Conservation (phyloP, 2,329 filamentous ascomycete species). For the Emericellopsis atlantica region DNA sequence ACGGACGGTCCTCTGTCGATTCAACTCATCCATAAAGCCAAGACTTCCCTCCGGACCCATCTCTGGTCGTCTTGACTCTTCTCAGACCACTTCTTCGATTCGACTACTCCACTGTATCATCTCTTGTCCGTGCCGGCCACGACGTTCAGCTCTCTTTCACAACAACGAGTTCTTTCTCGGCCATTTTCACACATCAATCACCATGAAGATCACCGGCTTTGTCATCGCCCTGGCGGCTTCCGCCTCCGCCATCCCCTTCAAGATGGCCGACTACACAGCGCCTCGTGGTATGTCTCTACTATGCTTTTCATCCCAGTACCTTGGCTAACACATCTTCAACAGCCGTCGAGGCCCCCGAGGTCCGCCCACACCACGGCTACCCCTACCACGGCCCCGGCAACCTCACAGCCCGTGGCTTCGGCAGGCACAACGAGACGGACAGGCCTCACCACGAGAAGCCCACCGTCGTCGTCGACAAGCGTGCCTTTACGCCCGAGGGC, state of each 20-base stretch:
- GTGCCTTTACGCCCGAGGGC: background rate
- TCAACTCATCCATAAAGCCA: too few species aligned
- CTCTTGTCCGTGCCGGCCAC: background rate
- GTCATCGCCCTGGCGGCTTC: constrained; percentile 8
- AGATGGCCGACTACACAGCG: constrained; percentile 1
- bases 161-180: too few species aligned
- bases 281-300: background rate
- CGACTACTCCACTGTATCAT: background rate
- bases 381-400: constrained; percentile 1
- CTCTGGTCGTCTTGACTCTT: too few species aligned
- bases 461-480: background rate
- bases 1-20: too few species aligned
- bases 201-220: constrained; percentile 12
- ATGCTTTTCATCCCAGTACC: background rate
- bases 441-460: background rate
- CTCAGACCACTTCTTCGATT: too few species aligned
- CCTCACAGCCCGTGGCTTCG: background rate
- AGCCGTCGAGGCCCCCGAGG: background rate
- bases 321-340: background rate
- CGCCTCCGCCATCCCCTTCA: constrained; percentile 6
- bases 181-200: background rate
- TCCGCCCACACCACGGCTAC: background rate
- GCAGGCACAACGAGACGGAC: background rate
- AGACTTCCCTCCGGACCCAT: too few species aligned
- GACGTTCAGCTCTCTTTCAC: background rate